Evolutionary conservation across 2,329 filamentous ascomycete genomes (phyloP).

Genomic region (Talaromyces verruculosus): DNA sequence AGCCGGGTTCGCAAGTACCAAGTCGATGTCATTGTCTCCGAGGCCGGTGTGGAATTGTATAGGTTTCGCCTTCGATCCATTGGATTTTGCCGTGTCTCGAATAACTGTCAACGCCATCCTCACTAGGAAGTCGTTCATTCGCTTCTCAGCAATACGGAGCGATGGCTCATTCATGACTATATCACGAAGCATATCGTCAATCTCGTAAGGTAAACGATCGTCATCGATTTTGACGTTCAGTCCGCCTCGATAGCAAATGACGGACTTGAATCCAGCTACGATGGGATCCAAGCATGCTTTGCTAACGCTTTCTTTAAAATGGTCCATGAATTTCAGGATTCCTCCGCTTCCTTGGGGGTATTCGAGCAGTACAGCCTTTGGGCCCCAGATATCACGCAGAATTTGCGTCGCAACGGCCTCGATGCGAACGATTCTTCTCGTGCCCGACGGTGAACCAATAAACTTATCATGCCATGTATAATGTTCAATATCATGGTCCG

Average conservation of each 20-base stretch:
- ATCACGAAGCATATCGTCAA: conserved; percentile 30
- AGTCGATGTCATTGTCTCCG: conserved; percentile 73
- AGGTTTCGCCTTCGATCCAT: conserved; percentile 60
- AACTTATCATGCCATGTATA: conserved; percentile 67
- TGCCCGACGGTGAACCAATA: conserved; percentile 54
- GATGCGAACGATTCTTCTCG: conserved; percentile 74
- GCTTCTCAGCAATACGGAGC: conserved; percentile 57
- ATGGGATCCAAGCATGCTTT: conserved; percentile 62
- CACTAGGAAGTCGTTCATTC: conserved; percentile 69
- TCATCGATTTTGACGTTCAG: conserved; percentile 58
- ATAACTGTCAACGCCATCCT: conserved; percentile 63
- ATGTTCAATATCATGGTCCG: conserved; percentile 55
- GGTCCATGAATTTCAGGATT: conserved; percentile 34
- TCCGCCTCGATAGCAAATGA: conserved; percentile 78
- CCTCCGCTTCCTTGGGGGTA: neutral
- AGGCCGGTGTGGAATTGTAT: conserved; percentile 82
- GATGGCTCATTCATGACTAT: conserved; percentile 30
- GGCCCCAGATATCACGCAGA: conserved; percentile 48
- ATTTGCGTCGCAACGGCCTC: conserved; percentile 69
- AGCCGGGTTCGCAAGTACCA: conserved; percentile 70
- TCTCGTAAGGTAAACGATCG: conserved; percentile 26
- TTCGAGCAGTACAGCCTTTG: neutral
- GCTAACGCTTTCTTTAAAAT: conserved; percentile 50
- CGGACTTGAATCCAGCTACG: conserved; percentile 78
- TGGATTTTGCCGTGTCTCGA: conserved; percentile 35